Base-by-base conservation (phyloP, 345 rosid species). In the Lumnitzera littorea region DNA sequence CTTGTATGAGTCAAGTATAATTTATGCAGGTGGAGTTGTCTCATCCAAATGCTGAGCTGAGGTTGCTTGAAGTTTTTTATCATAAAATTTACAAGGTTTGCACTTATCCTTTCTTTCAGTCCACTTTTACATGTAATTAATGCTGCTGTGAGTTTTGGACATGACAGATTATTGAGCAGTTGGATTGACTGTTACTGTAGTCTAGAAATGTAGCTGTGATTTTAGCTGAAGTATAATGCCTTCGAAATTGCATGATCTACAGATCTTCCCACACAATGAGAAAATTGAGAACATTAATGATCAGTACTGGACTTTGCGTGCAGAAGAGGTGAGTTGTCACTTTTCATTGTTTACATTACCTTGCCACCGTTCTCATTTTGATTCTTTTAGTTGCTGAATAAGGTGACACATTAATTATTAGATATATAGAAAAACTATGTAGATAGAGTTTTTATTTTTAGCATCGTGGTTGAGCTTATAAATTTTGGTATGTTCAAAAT, bases 211-310 rank as follows among this genome's bases (percentile, higher is more conserved):
- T 47, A 12, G 29, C 51, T 36, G 14, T 5, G 4, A 15, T 29
- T 65, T 57, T 51, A 24, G 41, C 50, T 23, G 25, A 41, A 20
- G 31, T 51, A 15, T 23, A 50, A 27, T 17, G 55, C 15, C 51
- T 53, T 36, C 25, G 29, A 27, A 46, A 60, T 50, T 60, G 55
- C 43, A 29, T 53, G 29, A 15, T 48, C 65, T 74, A 70, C 84
- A 84, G 90, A 86, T 82, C 48, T 86, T 86, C 68, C 94, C 87
- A 1, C 81, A 70, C 55, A 63, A 50, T 71, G 94, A 86, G 60
- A 86, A 75, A 74, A 86, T 86, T 46, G 94, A 86, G 76, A 86
- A 78, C 70, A 84, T 86, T 57, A 86, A 86, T 73, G 94, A 86
- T 63, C 89, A 86, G 57, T 84, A 84, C 67, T 86, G 94, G 89